Base-by-base conservation (phyloP, 306 rosid species). In the Glycyrrhiza uralensis region DNA sequence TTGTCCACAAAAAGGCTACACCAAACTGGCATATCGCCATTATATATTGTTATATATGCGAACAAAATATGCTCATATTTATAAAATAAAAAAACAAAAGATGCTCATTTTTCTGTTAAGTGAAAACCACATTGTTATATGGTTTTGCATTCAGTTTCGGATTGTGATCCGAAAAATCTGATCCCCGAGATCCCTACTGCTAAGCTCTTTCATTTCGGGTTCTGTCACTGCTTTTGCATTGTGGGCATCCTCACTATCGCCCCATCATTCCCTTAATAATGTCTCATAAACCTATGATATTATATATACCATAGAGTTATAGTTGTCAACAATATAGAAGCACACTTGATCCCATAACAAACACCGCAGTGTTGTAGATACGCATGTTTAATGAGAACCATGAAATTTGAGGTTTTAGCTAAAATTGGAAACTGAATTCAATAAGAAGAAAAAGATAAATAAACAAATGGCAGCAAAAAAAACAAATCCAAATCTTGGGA, bases 391-490 rank as follows among this genome's bases (percentile, higher is more conserved):
- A 46, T 6, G 3, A 42, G 46, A 75, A 28, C 77, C 80, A 55
- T 66, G 26, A 55, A 55, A 20, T 22, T 58, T 76, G 6, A 57
- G 36, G 23, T 26, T 80, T 46, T 28, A 26, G 20, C 77, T 70
- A 69, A 54, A 69, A n/a, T 75, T 75, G 42, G 74, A 54, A 66
- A 14, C 69, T 41, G 20, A 51, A 64, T 41, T 63, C 7, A 55
- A n/a, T 6, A 35, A 62, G 1, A 15, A 9, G 9, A 18, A 66
- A 10, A 8, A 32, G 5, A n/a, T n/a, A n/a, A n/a, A 71, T 6
- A 29, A n/a, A 50, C 29, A 71, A 30, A 62, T 76, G 81, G 59
- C 68, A 79, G 42, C 18, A 11, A 52, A 54, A 51, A 47, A 64
- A 62, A 47, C 55, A 44, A 30, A 52, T 41, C 36, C 17, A 15